These are phyloP conservation scores for Solanum sparsipilum DNA, from an alignment of 257 asterid species.

Conservation along the genomic window DNA sequence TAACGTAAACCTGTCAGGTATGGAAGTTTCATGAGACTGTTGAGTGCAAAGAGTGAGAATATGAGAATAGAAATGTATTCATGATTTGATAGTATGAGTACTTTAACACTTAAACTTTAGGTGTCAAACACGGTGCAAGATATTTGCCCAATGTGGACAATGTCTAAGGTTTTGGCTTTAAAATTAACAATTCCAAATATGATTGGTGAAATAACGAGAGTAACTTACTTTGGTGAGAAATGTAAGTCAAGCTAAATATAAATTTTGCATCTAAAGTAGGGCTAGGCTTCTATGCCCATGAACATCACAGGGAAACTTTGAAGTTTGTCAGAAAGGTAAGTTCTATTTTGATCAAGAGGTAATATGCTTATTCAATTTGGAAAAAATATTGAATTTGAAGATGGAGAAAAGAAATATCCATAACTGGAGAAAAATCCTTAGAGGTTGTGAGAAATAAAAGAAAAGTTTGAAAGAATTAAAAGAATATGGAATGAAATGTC, in stretches of 20 bases:
- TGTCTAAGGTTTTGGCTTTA: not conserved
- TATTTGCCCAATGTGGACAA: not conserved
- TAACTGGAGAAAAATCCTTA: not conserved
- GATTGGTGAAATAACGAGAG: not conserved
- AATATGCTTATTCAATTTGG: not conserved
- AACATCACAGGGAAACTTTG: not conserved
- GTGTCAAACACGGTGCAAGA: not conserved
- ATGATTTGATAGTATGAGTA: not conserved
- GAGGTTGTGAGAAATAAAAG: not conserved
- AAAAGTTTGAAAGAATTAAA: not conserved
- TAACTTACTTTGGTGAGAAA: not conserved
- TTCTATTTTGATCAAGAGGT: not conserved
- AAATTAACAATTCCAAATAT: not conserved
- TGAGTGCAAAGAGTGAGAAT: not conserved
- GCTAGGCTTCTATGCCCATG: not conserved
- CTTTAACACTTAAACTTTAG: not conserved
- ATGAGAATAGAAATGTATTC: not conserved
- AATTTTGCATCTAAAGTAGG: not conserved
- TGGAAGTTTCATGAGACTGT: not conserved
- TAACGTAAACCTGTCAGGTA: not conserved
- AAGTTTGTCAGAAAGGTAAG: not conserved
- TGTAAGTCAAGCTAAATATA: not conserved
- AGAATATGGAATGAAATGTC: not conserved
- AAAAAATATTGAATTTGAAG: not conserved
- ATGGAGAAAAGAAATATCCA: not conserved